These are phyloP conservation scores for Rhododendron williamsianum DNA, from an alignment of 148 eudicot species.

Conservation along the genomic window DNA sequence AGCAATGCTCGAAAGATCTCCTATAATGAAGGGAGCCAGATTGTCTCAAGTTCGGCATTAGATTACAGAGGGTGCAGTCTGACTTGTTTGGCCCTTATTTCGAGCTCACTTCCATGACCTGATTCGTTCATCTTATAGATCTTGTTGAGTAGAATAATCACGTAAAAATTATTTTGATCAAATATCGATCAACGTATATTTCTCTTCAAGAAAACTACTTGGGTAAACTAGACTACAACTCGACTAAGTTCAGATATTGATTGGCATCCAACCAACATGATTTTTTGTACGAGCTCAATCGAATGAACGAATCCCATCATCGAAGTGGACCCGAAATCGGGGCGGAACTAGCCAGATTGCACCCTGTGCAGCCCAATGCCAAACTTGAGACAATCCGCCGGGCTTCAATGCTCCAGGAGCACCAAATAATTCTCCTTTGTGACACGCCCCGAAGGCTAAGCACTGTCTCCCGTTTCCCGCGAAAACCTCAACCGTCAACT, in stretches of 20 bases:
- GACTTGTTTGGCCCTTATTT: no score
- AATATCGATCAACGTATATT: not conserved
- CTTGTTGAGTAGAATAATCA: no score
- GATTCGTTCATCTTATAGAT: no score
- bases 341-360: not conserved
- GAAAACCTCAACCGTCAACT: constrained; percentile 17
- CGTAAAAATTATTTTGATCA: no score
- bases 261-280: no score
- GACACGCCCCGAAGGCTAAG: not conserved
- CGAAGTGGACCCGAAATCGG: not conserved
- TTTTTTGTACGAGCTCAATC: no score
- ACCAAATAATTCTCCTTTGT: not conserved
- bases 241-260: not conserved
- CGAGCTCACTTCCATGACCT: not conserved
- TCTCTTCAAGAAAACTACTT: no score
- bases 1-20: not conserved
- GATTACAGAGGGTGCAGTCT: not conserved
- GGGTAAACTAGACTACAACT: not conserved
- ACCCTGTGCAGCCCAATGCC: not conserved
- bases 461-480: constrained; percentile 15
- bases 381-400: not conserved
- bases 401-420: not conserved
- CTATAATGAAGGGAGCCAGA: not conserved
- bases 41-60: not conserved
- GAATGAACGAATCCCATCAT: no score